A percentile compares a stretch with the other conserved stretches of the same genome.
These are phyloP conservation scores for Dactylellina leptospora DNA, from an alignment of 2,329 filamentous ascomycete species.

Conservation along the genomic window DNA sequence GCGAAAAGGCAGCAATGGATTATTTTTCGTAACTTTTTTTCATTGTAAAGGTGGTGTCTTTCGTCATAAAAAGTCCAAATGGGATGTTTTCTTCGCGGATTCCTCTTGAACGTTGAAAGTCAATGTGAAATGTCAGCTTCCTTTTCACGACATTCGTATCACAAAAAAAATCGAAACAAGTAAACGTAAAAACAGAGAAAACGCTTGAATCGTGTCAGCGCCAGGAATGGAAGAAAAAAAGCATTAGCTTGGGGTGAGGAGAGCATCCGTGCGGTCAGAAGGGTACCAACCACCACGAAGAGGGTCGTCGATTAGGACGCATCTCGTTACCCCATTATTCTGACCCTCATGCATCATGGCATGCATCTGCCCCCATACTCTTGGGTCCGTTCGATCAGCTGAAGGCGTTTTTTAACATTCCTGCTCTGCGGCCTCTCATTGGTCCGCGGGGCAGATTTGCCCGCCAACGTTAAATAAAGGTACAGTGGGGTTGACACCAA, in stretches of 20 bases:
- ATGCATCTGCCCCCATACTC: conserved; percentile 42
- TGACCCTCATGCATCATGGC: conserved; percentile 30
- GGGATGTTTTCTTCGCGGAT: background rate
- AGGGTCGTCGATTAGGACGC: conserved; percentile 16
- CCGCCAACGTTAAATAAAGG: conserved; percentile 2
- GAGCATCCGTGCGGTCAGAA: conserved; percentile 6
- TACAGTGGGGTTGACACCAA: conserved; percentile 22
- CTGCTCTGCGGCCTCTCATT: conserved; percentile 14
- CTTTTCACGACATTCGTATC: background rate
- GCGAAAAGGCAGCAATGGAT: conserved; percentile 10
- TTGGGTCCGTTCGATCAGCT: conserved; percentile 46
- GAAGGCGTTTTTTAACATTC: too few relatives aligned
- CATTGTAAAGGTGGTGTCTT: background rate
- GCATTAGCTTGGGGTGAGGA: too few relatives aligned
- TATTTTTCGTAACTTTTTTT: conserved; percentile 2
- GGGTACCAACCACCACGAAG: background rate
- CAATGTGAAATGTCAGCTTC: background rate
- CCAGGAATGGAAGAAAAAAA: too few relatives aligned
- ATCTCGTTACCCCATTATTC: conserved; percentile 39
- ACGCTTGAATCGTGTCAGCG: too few relatives aligned
- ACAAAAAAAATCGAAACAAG: too few relatives aligned
- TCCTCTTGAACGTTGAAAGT: conserved; percentile 11
- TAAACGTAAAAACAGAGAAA: too few relatives aligned
- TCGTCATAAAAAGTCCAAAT: conserved; percentile 44
- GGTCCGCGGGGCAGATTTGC: conserved; percentile 9